Percentiles rank a stretch among this genome's conserved stretches.
Conservation (phyloP, 2,329 filamentous ascomycete species). For the Amesomyces nigricolor region DNA sequence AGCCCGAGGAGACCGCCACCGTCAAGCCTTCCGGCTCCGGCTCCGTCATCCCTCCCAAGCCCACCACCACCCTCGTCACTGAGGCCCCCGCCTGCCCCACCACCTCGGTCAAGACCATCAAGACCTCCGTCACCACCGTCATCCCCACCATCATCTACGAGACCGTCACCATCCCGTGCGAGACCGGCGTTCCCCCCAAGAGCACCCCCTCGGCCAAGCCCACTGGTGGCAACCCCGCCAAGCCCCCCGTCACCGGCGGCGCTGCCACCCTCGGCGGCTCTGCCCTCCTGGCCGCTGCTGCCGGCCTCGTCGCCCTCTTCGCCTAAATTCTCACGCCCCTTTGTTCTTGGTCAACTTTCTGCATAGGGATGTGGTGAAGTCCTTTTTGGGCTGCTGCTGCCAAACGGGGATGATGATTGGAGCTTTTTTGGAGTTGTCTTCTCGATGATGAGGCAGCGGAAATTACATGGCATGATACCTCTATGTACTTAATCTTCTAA, state of each 20-base stretch:
- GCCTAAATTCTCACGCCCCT: slow-evolving; percentile 38
- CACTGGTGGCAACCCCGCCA: slow-evolving; percentile 28
- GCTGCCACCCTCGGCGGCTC: slow-evolving; percentile 50
- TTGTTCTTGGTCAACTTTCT: not conserved
- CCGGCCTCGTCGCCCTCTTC: slow-evolving; percentile 50
- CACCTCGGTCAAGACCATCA: slow-evolving; percentile 46
- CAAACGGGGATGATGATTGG: not conserved
- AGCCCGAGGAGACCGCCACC: slow-evolving; percentile 7
- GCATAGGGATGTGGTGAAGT: not conserved
- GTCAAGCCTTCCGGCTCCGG: slow-evolving; percentile 22
- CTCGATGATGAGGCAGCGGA: slow-evolving; percentile 5
- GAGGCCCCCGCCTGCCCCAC: slow-evolving; percentile 32
- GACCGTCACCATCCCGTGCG: slow-evolving; percentile 41
- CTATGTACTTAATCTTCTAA: slow-evolving; percentile 47
- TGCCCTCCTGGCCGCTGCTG: slow-evolving; percentile 48
- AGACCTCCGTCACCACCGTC: slow-evolving; percentile 52
- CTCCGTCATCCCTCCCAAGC: slow-evolving; percentile 25
- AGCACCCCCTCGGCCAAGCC: slow-evolving; percentile 27
- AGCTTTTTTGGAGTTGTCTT: slow-evolving; percentile 12
- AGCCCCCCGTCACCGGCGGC: slow-evolving; percentile 42
- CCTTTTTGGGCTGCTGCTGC: not conserved
- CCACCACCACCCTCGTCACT: slow-evolving; percentile 23
- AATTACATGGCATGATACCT: slow-evolving; percentile 26
- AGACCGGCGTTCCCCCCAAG: slow-evolving; percentile 30
- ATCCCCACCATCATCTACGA: slow-evolving; percentile 50